Evolutionary conservation across 2,329 filamentous ascomycete species (phyloP).

Genomic region (Beauveria pseudobassiana): DNA sequence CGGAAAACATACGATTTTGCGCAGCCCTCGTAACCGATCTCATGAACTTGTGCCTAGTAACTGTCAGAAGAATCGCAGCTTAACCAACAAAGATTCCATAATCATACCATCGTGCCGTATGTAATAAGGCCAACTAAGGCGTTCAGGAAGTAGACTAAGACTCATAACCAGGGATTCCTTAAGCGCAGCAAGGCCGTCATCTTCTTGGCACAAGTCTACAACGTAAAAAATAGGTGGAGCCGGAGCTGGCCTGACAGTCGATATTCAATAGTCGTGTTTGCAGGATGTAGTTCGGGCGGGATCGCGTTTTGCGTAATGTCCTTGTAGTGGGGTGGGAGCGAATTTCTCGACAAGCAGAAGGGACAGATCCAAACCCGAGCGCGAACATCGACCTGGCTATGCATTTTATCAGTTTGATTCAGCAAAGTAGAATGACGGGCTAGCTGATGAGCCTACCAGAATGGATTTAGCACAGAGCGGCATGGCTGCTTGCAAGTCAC

Average conservation of each 20-base stretch:
- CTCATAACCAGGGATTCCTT: slow-evolving; percentile 86
- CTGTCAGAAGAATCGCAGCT: slow-evolving; percentile 1
- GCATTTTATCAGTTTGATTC: not conserved
- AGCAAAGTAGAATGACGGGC: not conserved
- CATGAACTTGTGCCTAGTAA: slow-evolving; percentile 79
- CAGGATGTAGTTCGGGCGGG: slow-evolving; percentile 72
- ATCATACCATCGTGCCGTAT: slow-evolving; percentile 79
- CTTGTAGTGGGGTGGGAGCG: slow-evolving; percentile 79
- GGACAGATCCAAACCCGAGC: slow-evolving; percentile 84
- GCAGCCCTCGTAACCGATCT: slow-evolving; percentile 96
- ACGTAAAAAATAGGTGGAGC: slow-evolving; percentile 83
- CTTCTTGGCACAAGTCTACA: slow-evolving; percentile 82
- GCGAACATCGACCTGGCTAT: slow-evolving; percentile 73
- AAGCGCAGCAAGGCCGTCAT: slow-evolving; percentile 72
- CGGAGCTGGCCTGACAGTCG: slow-evolving; percentile 71
- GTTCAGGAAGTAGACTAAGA: slow-evolving; percentile 71
- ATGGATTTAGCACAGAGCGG: slow-evolving; percentile 91
- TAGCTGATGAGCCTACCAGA: slow-evolving; percentile 56
- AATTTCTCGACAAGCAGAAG: slow-evolving; percentile 78
- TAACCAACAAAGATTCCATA: no score
- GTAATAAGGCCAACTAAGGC: slow-evolving; percentile 78
- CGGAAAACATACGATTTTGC: slow-evolving; percentile 98
- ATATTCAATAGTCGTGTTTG: slow-evolving; percentile 87
- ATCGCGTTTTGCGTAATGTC: slow-evolving; percentile 80
- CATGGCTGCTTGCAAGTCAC: slow-evolving; percentile 96